phyloP scores from a whole-genome alignment of 805 yeast genomes.

The Maudiozyma bulderi region DNA sequence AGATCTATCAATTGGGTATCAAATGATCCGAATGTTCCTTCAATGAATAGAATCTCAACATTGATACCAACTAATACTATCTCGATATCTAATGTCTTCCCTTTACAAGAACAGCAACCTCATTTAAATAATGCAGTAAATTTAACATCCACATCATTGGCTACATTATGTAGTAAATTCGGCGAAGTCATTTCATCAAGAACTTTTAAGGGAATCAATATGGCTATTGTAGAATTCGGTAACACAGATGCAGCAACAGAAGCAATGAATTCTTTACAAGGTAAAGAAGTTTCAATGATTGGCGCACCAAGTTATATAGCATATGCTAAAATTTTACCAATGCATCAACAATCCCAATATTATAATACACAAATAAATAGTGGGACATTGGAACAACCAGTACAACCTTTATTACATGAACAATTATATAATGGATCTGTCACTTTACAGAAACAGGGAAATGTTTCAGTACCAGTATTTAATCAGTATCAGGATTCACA shows the following conservation, averaged over 20 bases:
- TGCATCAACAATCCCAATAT: slow-evolving; percentile 23
- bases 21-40: slow-evolving; percentile 60
- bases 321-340: slow-evolving; percentile 62
- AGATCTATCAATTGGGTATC: slow-evolving; percentile 54
- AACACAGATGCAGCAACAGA: slow-evolving; percentile 66
- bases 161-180: slow-evolving; percentile 50
- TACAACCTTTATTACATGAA: slow-evolving; percentile 26
- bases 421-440: slow-evolving; percentile 27
- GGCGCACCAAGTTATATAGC: slow-evolving; percentile 71
- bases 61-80: slow-evolving; percentile 71
- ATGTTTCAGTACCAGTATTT: slow-evolving; percentile 24
- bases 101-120: slow-evolving; percentile 42
- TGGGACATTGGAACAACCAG: slow-evolving; percentile 3
- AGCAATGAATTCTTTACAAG: slow-evolving; percentile 70
- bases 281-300: slow-evolving; percentile 65
- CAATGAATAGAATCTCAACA: slow-evolving; percentile 59
- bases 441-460: slow-evolving; percentile 27
- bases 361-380: slow-evolving; percentile 1
- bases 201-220: slow-evolving; percentile 40
- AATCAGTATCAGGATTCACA: slow-evolving; percentile 17
- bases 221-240: slow-evolving; percentile 64
- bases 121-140: slow-evolving; percentile 37
- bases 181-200: slow-evolving; percentile 55
- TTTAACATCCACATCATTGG: slow-evolving; percentile 38
- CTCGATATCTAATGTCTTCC: slow-evolving; percentile 59